Evolutionary conservation across 2,329 filamentous ascomycete genomes (phyloP).

Genomic region (Fusarium sp.): DNA sequence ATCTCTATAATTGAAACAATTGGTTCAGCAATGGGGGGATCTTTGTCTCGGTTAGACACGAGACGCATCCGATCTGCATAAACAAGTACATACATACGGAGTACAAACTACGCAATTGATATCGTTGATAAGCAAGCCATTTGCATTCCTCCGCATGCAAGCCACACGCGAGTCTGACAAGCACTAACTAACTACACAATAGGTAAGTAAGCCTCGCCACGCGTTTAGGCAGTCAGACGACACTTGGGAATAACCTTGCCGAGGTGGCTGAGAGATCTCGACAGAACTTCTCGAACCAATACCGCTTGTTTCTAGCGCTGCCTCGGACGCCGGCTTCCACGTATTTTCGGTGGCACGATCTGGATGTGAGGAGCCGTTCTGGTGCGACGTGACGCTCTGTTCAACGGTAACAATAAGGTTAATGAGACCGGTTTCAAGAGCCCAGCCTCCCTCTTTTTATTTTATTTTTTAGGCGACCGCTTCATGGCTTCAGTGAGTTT

Average conservation of each 20-base stretch:
- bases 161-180: neutral
- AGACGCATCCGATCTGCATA: neutral
- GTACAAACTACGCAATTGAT: neutral
- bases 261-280: neutral
- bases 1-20: neutral
- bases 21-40: neutral
- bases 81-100: too few relatives aligned
- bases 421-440: neutral
- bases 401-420: neutral
- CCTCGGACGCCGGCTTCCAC: neutral
- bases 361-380: neutral
- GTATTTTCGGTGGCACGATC: neutral
- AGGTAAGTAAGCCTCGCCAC: neutral
- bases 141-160: neutral
- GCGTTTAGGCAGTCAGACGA: neutral
- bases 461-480: neutral
- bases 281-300: neutral
- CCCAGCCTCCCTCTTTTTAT: neutral
- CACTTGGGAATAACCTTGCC: neutral
- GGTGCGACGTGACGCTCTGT: neutral
- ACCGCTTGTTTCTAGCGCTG: neutral
- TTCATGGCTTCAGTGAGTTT: neutral
- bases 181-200: neutral
- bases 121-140: neutral
- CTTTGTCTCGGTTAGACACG: neutral